phyloP scores from a whole-genome alignment of 192 early-diverging fungal genomes.

The Haplosporangium gracile region DNA sequence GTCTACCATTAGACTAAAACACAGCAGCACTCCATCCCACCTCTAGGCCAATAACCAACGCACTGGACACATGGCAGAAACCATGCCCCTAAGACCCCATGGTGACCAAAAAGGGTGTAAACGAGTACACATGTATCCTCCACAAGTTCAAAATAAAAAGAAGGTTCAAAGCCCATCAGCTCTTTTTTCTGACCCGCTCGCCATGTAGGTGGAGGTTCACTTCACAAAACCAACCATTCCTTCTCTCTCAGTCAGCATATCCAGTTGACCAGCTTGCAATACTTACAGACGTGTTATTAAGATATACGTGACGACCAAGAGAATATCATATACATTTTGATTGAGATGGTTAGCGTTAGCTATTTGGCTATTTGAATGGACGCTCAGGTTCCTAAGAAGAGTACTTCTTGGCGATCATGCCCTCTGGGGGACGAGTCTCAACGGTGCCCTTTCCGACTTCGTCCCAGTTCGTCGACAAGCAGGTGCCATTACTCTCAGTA shows the following conservation, averaged over 20 bases:
- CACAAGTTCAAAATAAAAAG: neutral
- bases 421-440: constrained; percentile 92
- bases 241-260: too few relatives aligned
- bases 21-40: too few relatives aligned
- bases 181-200: neutral
- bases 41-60: neutral
- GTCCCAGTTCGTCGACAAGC: constrained; percentile 95
- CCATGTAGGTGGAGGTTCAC: neutral
- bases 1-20: too few relatives aligned
- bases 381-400: constrained; percentile 16
- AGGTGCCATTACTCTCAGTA: constrained; percentile 94
- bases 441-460: constrained; percentile 89
- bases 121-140: neutral
- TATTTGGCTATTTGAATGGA: neutral
- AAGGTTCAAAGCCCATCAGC: neutral
- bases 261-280: too few relatives aligned
- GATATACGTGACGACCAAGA: too few relatives aligned
- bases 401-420: constrained; percentile 87
- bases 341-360: neutral
- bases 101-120: neutral
- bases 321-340: too few relatives aligned
- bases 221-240: neutral
- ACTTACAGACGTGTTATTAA: too few relatives aligned
- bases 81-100: neutral
- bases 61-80: neutral